These are phyloP conservation scores for Phanerochaete sordida DNA, from an alignment of 768 basidiomycete genomes.

Conservation along the genomic window DNA sequence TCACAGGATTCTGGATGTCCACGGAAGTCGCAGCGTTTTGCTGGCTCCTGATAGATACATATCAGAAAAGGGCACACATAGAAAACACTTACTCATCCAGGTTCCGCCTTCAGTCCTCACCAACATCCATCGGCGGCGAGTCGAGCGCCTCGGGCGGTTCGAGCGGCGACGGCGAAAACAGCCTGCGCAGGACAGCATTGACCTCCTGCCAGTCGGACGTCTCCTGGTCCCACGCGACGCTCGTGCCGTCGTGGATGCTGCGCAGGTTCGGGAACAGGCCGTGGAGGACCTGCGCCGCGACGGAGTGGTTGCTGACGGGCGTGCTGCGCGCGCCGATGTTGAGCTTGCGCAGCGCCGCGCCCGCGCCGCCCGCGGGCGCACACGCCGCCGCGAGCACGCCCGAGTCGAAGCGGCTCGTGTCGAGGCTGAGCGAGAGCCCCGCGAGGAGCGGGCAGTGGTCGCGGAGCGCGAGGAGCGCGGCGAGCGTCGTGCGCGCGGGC, in stretches of 20 bases:
- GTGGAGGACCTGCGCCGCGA: conserved; percentile 8
- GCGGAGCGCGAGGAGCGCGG: conserved; percentile 3
- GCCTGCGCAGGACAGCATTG: not conserved
- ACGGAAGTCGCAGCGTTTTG: too few species aligned
- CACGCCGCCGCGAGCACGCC: conserved; percentile 2
- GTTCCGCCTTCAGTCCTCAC: not conserved
- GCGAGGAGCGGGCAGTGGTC: conserved; percentile 6
- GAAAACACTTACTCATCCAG: not conserved
- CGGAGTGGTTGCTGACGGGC: conserved; percentile 11
- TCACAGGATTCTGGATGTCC: too few species aligned
- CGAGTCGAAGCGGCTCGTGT: not conserved
- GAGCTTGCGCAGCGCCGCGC: conserved; percentile 4
- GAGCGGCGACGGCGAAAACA: not conserved
- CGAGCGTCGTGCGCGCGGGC: conserved; percentile 3
- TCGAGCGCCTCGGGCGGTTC: not conserved
- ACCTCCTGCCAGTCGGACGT: conserved; percentile 12
- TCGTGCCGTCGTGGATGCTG: conserved; percentile 6
- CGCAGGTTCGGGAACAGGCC: conserved; percentile 7
- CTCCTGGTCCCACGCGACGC: conserved; percentile 6
- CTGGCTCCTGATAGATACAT: too few species aligned
- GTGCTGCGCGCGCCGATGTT: conserved; percentile 11
- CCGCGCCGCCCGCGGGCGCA: not conserved
- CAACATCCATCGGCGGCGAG: not conserved
- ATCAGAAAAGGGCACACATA: too few species aligned
- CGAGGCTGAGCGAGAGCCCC: conserved; percentile 11